Conservation (phyloP, 352 stramenopile species). For the Globisporangium takayamanum region DNA sequence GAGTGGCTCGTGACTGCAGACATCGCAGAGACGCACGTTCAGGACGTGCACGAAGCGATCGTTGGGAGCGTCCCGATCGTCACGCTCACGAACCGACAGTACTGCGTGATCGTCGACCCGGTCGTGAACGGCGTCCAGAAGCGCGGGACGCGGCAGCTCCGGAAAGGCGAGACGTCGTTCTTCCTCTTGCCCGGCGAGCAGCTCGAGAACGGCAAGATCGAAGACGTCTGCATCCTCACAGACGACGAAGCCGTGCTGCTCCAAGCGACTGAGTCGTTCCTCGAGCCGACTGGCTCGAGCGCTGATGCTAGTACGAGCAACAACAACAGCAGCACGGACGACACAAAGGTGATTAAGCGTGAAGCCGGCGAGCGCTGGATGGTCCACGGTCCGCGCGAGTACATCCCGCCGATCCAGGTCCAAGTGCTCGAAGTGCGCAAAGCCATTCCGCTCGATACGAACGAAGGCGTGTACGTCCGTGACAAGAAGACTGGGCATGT, state of each 20-base stretch:
- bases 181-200: slow-evolving; percentile 63
- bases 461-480: slow-evolving; percentile 76
- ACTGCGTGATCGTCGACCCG: slow-evolving; percentile 74
- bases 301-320: slow-evolving; percentile 5
- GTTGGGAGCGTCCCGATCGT: slow-evolving; percentile 48
- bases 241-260: slow-evolving; percentile 79
- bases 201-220: slow-evolving; percentile 51
- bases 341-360: slow-evolving; percentile 23
- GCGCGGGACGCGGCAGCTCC: slow-evolving; percentile 62
- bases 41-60: slow-evolving; percentile 74
- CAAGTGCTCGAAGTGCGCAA: slow-evolving; percentile 68
- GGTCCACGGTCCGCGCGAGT: slow-evolving; percentile 71
- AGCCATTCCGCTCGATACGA: slow-evolving; percentile 68
- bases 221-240: slow-evolving; percentile 60
- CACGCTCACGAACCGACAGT: slow-evolving; percentile 76
- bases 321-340: slow-evolving; percentile 19
- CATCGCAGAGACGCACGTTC: slow-evolving; percentile 67
- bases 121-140: slow-evolving; percentile 58
- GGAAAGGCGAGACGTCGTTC: slow-evolving; percentile 66
- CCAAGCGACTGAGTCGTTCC: slow-evolving; percentile 60
- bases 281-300: slow-evolving; percentile 23
- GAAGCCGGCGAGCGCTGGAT: slow-evolving; percentile 76
- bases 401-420: slow-evolving; percentile 75
- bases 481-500: slow-evolving; percentile 74
- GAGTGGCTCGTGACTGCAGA: slow-evolving; percentile 75